Base-by-base conservation (phyloP, 2,329 filamentous ascomycete genomes). In the Torrubiella hemipterigena region DNA sequence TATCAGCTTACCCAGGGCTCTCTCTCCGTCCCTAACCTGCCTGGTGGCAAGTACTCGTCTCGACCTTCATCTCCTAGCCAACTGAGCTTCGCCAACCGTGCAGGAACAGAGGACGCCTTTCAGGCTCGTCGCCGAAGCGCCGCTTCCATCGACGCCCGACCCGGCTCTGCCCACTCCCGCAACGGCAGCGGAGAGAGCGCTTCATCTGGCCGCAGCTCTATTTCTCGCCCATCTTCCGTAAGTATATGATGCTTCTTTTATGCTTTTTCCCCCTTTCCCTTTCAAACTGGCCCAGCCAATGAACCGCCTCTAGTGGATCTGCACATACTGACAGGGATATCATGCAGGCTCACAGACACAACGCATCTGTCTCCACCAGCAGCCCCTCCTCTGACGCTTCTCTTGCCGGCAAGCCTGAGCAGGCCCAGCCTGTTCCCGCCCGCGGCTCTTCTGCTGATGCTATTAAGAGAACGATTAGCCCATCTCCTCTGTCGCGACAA, bases 401-500 rank as follows among this genome's bases (percentile, higher is more conserved):
- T 47, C 65, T 67, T 38, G 63, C 68, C 45, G 58, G 54, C 41
- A 45, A 52, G 34, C 43, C 56, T 43, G 66, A 61, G 49, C 63
- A 63, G 43, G 73, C 77, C 46, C 59, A 69, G 45, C 51, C 63
- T 46, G 65, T 75, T 41, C 73, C 76, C 40, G 61, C 71, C 33
- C 67, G 77, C 45, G 67, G 60, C 40, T 81, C 78, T 32, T 73
- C 73, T 35, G 61, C 73, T 46, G 78, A 83, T 60, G 71, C 70
- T 36, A 59, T 61, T 34, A 84, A 82, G 58, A 70, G 79, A 48
- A 57, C 69, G 30, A 63, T 61, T 39, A 80, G 69, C 46, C 77
- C 81, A 5, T 86, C 82, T 29, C 81, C 82, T 34, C 63, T 87
- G 30, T 86, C 82, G 6, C 77, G 78, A 52, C 78, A 79, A 44